Evolutionary conservation across 2,329 filamentous ascomycete species (phyloP).

Genomic region (Colletotrichum tamarilloi): DNA sequence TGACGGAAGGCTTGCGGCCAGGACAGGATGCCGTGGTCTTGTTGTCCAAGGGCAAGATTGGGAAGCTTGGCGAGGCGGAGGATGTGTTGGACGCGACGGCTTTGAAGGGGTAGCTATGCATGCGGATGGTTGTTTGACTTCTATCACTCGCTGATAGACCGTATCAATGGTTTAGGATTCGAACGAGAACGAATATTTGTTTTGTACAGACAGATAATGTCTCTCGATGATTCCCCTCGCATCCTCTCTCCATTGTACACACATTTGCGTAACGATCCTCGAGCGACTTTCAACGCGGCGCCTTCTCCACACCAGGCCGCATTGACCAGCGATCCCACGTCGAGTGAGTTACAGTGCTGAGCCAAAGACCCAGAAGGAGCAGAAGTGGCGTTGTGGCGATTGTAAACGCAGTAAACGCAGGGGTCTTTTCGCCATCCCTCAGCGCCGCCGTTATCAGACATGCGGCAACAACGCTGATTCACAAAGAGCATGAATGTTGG

Average conservation of each 20-base stretch:
- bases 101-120: not conserved
- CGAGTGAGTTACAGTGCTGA: not conserved
- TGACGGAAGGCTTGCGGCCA: not conserved
- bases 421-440: not conserved
- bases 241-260: no score
- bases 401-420: no score
- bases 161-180: not conserved
- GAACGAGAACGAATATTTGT: not conserved
- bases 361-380: not conserved
- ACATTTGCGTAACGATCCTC: not conserved
- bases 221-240: no score
- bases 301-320: not conserved
- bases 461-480: not conserved
- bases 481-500: not conserved
- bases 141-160: not conserved
- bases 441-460: not conserved
- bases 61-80: not conserved
- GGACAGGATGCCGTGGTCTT: not conserved
- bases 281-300: not conserved
- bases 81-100: not conserved
- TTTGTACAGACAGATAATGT: not conserved
- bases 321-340: not conserved
- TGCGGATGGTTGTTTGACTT: not conserved
- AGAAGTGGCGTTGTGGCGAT: not conserved
- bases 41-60: not conserved